Base-by-base conservation (phyloP, 345 rosid genomes). In the Eucalyptus rudis region DNA sequence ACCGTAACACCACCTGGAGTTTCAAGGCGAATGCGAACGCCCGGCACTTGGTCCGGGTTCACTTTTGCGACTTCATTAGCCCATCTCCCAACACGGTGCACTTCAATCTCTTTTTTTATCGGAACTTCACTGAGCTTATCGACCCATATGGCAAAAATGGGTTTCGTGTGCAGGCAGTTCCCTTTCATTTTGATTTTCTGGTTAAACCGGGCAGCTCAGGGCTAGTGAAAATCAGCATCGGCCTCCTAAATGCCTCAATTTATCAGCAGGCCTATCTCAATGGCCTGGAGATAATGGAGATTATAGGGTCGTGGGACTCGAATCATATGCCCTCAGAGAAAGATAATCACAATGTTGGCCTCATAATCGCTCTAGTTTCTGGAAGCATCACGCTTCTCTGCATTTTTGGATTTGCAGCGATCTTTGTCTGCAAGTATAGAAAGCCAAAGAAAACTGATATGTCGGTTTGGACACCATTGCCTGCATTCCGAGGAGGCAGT, bases 211-310 rank as follows among this genome's bases (percentile, higher is more conserved):
- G 86, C 91, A 87, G 86, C 88, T 92, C 90, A 19, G 94, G 94
- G 83, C 25, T 87, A 2, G n/a, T 95, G 88, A 89, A 86, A 49
- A 84, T 94, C 86, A 90, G 91, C 64, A 90, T 94, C 4, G 91
- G 95, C 59, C 88, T 89, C 29, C 17, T 86, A 5, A 17, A 5
- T 4, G 86, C 44, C 81, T 71, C 81, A 47, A 52, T 19, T 1
- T 0, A 0, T 1, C 15, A 3, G 14, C 10, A 3, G 83, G 94
- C 96, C 29, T 91, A 93, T 76, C 90, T 94, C 66, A 93, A 95
- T 87, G 96, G 96, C 29, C 87, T 95, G 83, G 96, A 94, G 94
- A 92, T 95, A 17, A 90, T 95, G 94, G 91, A 91, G 91, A 88
- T 95, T 49, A 31, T 93, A 52, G 90, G 86, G 88, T 24, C 51